Evolutionary conservation across 2,329 filamentous ascomycete species (phyloP), one percentile per base, ranked within the genome.

Genomic region (Arthroderma sp.): DNA sequence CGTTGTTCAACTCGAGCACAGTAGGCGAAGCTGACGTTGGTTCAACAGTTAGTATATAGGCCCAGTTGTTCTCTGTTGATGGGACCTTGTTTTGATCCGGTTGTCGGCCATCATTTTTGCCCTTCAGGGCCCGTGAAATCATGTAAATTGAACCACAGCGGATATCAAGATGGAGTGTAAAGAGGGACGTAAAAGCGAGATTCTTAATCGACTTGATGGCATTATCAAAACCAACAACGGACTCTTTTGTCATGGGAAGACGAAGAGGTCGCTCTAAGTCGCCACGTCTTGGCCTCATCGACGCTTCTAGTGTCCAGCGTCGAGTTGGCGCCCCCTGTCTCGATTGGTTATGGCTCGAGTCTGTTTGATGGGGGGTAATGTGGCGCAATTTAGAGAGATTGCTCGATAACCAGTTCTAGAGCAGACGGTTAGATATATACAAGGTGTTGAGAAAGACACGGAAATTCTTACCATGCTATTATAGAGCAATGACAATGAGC

Each of bases 131-230:
- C 79, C 83, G 60, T 75, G 80, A 70, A 41, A 98, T 79, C 61
- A 91, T 89, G 68, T 91, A 83, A 38, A 95, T 81, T 62, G 94
- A 85, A 54, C 89, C 88, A 67, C 87, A 89, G 51, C 93, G 85
- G 53, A 94, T 82, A 70, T 96, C 90, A 70, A 94, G 82, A 68
- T 97, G 91, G 2, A 98, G 76, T 0, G 89, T 95, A 25, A 94
- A 78, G 2, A 97, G 81, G 43, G 91, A 84, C 2, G 84, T 89
- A 17, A 81, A 79, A 25, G 87, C 87, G 38, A 98, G 83, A 61
- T 88, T 81, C 60, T 88, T 85, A 70, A 91, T 93, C 1, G 88
- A 91, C 21, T 84, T 79, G 8, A 96, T 79, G 17, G 95, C 93
- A 59, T 80, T 84, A 70, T 98, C 93, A 69, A 98, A 97, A 17